Percentiles rank a stretch among this genome's conserved stretches.
Conservation (phyloP, 1,284 basidiomycete species). For the Irpex rosettiformis region DNA sequence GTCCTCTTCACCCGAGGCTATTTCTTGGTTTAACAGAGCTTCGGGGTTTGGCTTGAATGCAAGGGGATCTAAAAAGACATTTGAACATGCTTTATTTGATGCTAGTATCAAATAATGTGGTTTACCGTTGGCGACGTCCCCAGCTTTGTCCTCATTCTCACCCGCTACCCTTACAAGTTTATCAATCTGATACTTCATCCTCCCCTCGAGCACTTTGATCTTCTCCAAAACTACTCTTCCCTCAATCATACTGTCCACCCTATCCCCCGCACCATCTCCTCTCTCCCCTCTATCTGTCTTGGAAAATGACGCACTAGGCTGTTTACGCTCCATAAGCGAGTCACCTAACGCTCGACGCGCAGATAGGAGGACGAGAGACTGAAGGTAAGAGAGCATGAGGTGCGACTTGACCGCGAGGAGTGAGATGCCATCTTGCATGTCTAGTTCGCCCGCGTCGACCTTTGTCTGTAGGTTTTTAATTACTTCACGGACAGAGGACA, state of each 20-base stretch:
- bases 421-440: constrained; percentile 83
- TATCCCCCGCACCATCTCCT: constrained; percentile 57
- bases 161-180: constrained; percentile 79
- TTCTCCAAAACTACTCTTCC: constrained; percentile 78
- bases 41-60: constrained; percentile 89
- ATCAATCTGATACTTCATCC: constrained; percentile 94
- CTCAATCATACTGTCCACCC: constrained; percentile 73
- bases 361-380: constrained; percentile 78
- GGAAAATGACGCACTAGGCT: constrained; percentile 52
- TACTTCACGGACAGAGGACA: background rate
- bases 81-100: background rate
- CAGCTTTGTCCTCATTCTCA: constrained; percentile 50
- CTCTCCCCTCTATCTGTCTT: constrained; percentile 46
- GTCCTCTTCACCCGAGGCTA: constrained; percentile 30
- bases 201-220: constrained; percentile 74
- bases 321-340: constrained; percentile 48
- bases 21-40: constrained; percentile 47
- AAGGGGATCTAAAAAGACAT: constrained; percentile 64
- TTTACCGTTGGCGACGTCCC: constrained; percentile 65
- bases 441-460: constrained; percentile 42
- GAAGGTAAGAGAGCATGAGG: constrained; percentile 83
- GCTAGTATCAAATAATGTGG: no score
- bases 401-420: constrained; percentile 89
- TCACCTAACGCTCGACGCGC: constrained; percentile 67
- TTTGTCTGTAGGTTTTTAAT: constrained; percentile 20